A percentile compares a stretch with the other conserved stretches of the same genome.
phyloP scores from a whole-genome alignment of 106 monocot species.

The Dendrobium huoshanense region DNA sequence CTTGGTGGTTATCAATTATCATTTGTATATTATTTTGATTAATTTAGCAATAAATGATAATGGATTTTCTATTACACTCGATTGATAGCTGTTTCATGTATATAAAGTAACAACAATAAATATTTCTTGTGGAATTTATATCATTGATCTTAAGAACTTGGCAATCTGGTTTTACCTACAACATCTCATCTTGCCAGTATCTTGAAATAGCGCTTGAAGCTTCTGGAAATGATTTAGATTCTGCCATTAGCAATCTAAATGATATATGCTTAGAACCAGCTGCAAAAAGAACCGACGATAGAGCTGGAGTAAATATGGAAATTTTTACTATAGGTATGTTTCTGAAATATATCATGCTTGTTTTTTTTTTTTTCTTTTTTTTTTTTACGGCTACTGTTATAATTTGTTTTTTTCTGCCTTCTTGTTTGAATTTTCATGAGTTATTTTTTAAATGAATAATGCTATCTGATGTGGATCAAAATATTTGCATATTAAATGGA shows the following conservation, averaged over 20 bases:
- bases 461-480: not conserved
- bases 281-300: not conserved
- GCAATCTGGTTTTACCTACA: not conserved
- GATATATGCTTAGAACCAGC: not conserved
- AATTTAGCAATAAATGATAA: not conserved
- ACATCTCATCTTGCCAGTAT: not conserved
- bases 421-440: not conserved
- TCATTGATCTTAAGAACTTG: not conserved
- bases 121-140: not conserved
- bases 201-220: slow-evolving; percentile 3
- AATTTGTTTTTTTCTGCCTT: not conserved
- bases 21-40: not conserved
- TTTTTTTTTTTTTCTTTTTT: too few relatives aligned
- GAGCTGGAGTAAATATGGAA: not conserved
- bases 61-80: not conserved
- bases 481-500: not conserved
- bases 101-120: not conserved
- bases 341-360: not conserved
- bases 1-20: not conserved
- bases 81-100: not conserved
- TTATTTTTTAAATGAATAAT: not conserved
- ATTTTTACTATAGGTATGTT: not conserved
- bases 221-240: slow-evolving; percentile 1
- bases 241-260: not conserved
- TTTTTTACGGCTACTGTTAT: not conserved